Evolutionary conservation across 208 protist species (phyloP), one percentile per base, ranked within the genome.

Genomic region (Acanthamoeba royreba): DNA sequence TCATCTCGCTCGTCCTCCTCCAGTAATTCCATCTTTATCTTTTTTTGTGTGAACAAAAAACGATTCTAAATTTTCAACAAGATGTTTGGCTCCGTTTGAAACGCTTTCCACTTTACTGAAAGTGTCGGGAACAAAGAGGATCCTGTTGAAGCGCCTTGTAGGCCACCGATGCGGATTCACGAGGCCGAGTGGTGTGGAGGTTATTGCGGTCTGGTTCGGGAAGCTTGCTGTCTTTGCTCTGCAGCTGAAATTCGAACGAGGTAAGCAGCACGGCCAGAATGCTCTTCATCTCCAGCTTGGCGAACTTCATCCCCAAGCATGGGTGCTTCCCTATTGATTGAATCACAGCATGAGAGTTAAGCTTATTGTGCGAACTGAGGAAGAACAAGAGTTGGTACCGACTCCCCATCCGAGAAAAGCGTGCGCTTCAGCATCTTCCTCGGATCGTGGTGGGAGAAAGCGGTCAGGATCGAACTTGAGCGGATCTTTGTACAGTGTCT

Each of bases 201-300:
- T 87, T 87, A 45, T 87, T 87, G 43, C 42, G 77, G 43, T 87
- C 77, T 13, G 77, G 77, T 45, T 87, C 28, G 25, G 35, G 77
- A 15, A 87, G 77, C 4, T 15, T 38, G 77, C 77, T 38, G 43
- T 87, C 42, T 17, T 28, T 40, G 31, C 43, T 5, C 5, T 15
- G 1, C 43, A 87, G 35, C 77, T 87, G 19, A 45, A 87, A 87
- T 17, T 87, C 28, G 49, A 25, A 87, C 11, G 43, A 40, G 77
- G 28, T 55, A 25, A 87, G 77, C 77, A 87, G 77, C 25, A 87
- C 77, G 4, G 77, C 43, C 77, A 87, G 40, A 17, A 87, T 87
- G 77, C 77, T 87, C 77, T 87, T 87, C 43, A 87, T 87, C 77
- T 87, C 77, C 43, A 87, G 77, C 77, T 87, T 87, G 9, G 77